Conservation (phyloP, 441 rosid species). For the Metrosideros polymorpha region DNA sequence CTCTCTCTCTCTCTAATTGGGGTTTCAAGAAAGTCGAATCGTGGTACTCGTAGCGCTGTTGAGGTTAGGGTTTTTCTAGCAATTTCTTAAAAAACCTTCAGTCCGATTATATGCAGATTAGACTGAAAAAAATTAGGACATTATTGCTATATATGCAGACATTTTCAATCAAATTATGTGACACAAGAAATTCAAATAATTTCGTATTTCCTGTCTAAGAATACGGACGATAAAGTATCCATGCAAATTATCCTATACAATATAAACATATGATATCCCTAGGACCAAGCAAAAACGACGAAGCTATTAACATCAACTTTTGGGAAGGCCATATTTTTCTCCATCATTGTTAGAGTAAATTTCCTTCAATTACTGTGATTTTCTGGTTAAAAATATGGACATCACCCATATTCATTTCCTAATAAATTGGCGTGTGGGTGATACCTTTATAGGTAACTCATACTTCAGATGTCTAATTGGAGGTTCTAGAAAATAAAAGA, state of each 20-base stretch:
- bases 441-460: neutral
- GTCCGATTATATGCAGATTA: neutral
- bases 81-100: neutral
- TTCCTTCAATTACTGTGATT: neutral
- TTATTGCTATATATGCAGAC: neutral
- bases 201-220: neutral
- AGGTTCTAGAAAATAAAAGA: neutral
- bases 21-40: neutral
- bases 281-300: neutral
- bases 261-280: neutral
- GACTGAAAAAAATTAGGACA: neutral
- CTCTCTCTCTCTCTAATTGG: too few species aligned
- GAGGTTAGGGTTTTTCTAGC: neutral
- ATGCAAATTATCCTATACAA: neutral
- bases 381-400: neutral
- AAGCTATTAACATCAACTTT: neutral
- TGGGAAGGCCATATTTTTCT: neutral
- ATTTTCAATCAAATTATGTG: neutral
- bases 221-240: neutral
- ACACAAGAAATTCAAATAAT: neutral
- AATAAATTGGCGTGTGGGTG: neutral
- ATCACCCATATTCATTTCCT: neutral
- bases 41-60: neutral
- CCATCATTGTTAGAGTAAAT: neutral
- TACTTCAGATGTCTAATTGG: neutral